Evolutionary conservation across 345 rosid species (phyloP).

Genomic region (Limnanthes douglasii): DNA sequence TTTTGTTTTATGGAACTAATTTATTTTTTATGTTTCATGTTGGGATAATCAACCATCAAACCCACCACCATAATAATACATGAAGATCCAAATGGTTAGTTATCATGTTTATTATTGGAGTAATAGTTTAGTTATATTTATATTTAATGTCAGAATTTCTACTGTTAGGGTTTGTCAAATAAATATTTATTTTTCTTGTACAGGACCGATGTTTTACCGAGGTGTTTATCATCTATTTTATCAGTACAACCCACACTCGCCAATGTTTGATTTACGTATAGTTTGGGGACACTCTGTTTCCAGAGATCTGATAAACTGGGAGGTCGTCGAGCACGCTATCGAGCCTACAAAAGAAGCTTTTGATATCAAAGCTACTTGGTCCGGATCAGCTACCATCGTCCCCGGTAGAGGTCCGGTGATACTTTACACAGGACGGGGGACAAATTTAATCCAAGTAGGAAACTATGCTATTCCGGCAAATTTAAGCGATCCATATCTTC

Average conservation of each 20-base stretch:
- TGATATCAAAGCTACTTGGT: conserved; percentile 49
- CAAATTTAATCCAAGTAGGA: conserved; percentile 23
- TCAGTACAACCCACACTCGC: conserved; percentile 19
- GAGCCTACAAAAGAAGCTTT: conserved; percentile 21
- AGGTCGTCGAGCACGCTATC: conserved; percentile 32
- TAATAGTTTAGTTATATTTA: background rate
- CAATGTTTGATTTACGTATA: conserved; percentile 28
- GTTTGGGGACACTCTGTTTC: conserved; percentile 69
- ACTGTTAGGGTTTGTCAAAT: no score
- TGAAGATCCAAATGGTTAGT: conserved; percentile 9
- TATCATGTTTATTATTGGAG: no score
- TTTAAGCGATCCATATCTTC: conserved; percentile 36
- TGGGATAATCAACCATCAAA: background rate
- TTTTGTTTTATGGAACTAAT: background rate
- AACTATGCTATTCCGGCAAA: conserved; percentile 42
- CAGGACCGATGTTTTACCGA: conserved; percentile 19
- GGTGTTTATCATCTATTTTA: conserved; percentile 25
- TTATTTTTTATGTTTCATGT: background rate
- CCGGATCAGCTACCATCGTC: conserved; percentile 54
- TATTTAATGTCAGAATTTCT: no score
- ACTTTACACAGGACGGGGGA: conserved; percentile 55
- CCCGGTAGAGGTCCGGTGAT: conserved; percentile 26
- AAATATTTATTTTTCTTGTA: background rate
- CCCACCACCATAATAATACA: no score
- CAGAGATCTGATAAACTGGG: conserved; percentile 58